These are phyloP conservation scores for Lagenaria siceraria DNA, from an alignment of 306 rosid species.

Conservation along the genomic window DNA sequence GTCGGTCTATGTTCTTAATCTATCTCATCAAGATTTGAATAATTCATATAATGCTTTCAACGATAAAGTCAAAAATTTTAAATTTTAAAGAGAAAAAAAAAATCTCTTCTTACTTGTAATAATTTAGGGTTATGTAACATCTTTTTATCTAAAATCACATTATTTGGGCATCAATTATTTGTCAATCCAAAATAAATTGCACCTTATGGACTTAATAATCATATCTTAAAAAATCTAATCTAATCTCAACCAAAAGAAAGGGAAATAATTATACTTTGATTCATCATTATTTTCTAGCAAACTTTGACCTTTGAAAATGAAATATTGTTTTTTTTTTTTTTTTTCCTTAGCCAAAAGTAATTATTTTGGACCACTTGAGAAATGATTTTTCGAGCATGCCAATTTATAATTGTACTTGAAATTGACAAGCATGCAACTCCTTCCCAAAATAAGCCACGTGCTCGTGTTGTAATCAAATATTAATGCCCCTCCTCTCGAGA, in stretches of 20 bases:
- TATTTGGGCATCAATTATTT: neutral
- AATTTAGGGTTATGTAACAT: neutral
- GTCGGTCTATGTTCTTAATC: neutral
- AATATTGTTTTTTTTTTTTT: neutral
- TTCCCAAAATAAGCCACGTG: neutral
- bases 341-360: neutral
- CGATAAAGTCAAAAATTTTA: neutral
- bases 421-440: neutral
- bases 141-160: neutral
- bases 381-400: neutral
- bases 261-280: neutral
- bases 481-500: neutral
- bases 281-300: neutral
- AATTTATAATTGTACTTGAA: neutral
- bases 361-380: neutral
- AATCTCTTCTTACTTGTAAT: neutral
- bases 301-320: conserved; percentile 1
- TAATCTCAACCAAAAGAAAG: neutral
- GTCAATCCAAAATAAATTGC: neutral
- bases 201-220: neutral
- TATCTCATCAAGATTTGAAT: neutral
- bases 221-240: neutral
- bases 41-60: neutral
- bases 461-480: neutral
- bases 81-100: neutral